Percentiles rank a stretch among this genome's conserved stretches.
Evolutionary conservation across 1,284 basidiomycete species (phyloP).

Genomic region (Hortiboletus rubellus): DNA sequence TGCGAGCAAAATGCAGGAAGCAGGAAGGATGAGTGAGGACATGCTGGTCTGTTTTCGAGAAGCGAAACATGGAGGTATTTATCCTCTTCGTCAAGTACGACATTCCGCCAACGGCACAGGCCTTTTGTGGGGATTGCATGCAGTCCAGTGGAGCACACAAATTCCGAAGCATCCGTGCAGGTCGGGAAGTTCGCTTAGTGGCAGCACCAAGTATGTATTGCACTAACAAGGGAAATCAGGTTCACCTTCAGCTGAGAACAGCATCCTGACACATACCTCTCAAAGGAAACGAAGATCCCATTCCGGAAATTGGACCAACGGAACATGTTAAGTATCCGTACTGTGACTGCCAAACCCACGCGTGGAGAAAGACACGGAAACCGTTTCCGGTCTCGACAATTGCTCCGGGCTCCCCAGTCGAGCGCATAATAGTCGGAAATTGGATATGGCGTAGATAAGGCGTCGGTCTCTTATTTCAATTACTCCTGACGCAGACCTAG

Average conservation of each 20-base stretch:
- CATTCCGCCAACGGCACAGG: neutral
- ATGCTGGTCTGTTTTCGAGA: neutral
- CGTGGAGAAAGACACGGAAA: too few species aligned
- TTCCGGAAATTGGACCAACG: too few species aligned
- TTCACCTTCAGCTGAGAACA: neutral
- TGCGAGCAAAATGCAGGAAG: neutral
- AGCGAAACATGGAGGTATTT: conserved; percentile 4
- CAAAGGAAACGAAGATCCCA: neutral
- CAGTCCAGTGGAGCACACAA: neutral
- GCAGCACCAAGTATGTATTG: neutral
- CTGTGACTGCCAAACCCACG: neutral
- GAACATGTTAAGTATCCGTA: neutral
- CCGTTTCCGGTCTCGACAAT: too few species aligned
- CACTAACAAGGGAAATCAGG: neutral
- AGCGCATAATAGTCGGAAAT: too few species aligned
- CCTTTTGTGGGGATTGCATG: neutral
- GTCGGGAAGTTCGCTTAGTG: neutral
- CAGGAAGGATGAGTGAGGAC: neutral
- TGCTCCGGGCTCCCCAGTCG: too few species aligned
- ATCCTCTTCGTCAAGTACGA: conserved; percentile 1
- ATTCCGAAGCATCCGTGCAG: neutral
- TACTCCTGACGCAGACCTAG: too few species aligned
- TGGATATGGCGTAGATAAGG: too few species aligned
- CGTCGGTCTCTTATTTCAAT: too few species aligned
- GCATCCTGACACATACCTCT: neutral